Evolutionary conservation across 345 rosid species (phyloP).

Genomic region (Clarkia xantiana): DNA sequence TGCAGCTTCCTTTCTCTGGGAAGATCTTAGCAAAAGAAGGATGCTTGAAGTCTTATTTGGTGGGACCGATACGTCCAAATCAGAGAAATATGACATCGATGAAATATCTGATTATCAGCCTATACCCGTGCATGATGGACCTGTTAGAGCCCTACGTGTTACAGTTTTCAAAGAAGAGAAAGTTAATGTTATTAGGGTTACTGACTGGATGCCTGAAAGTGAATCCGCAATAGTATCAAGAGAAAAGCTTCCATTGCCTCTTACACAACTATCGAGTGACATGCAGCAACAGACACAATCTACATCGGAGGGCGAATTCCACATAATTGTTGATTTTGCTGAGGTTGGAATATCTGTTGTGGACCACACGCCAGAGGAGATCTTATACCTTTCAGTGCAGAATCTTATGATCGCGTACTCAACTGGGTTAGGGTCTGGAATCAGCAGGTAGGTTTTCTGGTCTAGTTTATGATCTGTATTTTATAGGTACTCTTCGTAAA

Average conservation of each 20-base stretch:
- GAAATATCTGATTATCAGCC: conserved; percentile 71
- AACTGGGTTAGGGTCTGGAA: conserved; percentile 83
- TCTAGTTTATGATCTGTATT: neutral
- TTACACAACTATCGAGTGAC: conserved; percentile 32
- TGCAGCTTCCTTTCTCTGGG: conserved; percentile 93
- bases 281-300: conserved; percentile 27
- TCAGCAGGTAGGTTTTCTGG: conserved; percentile 43
- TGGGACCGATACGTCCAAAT: conserved; percentile 48
- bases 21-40: conserved; percentile 71
- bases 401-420: conserved; percentile 76
- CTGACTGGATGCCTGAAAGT: conserved; percentile 94
- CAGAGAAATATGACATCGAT: conserved; percentile 63
- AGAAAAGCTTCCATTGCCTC: conserved; percentile 20
- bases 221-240: conserved; percentile 34
- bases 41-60: conserved; percentile 60
- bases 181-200: conserved; percentile 55
- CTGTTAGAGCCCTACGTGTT: conserved; percentile 64
- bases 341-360: conserved; percentile 87
- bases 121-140: conserved; percentile 30
- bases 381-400: conserved; percentile 72
- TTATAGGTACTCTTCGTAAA: neutral
- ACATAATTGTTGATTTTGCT: conserved; percentile 69
- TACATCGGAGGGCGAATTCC: conserved; percentile 58
- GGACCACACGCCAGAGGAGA: conserved; percentile 95
- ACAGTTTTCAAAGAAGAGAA: conserved; percentile 72